Evolutionary conservation across 2,329 filamentous ascomycete genomes (phyloP).

Genomic region (Curvularia eragrostidis): DNA sequence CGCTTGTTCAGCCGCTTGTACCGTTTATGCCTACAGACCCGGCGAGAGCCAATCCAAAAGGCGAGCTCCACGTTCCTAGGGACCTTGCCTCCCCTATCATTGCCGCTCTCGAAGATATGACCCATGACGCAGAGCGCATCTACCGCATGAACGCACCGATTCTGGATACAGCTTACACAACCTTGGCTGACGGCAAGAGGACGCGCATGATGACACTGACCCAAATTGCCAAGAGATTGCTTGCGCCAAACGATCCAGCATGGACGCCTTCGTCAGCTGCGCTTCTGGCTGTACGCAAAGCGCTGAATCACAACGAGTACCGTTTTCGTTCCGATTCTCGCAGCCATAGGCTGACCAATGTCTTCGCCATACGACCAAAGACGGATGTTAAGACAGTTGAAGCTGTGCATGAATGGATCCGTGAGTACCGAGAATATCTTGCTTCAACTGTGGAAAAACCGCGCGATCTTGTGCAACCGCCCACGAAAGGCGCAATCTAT

Average conservation of each 20-base stretch:
- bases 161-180: conserved; percentile 59
- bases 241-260: conserved; percentile 31
- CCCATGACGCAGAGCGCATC: conserved; percentile 53
- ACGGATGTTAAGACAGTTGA: conserved; percentile 62
- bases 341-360: conserved; percentile 60
- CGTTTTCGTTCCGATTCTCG: conserved; percentile 64
- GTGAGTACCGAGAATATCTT: conserved; percentile 60
- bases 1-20: conserved; percentile 56
- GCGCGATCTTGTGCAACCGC: not conserved
- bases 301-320: conserved; percentile 66
- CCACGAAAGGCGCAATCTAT: conserved; percentile 31
- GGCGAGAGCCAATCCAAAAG: conserved; percentile 28
- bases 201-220: conserved; percentile 57
- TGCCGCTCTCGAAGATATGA: conserved; percentile 53
- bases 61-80: conserved; percentile 54
- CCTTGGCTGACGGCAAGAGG: conserved; percentile 54
- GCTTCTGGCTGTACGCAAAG: conserved; percentile 74
- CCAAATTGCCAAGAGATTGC: conserved; percentile 55
- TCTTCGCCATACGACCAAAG: conserved; percentile 68
- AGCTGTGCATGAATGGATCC: conserved; percentile 60
- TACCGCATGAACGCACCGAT: conserved; percentile 56
- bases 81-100: conserved; percentile 55
- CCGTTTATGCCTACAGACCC: conserved; percentile 59
- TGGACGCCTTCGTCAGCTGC: conserved; percentile 52
- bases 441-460: conserved; percentile 32